Evolutionary conservation across 1,284 basidiomycete genomes (phyloP), one percentile per base, ranked within the genome.

Genomic region (Cutaneotrichosporon sp.): DNA sequence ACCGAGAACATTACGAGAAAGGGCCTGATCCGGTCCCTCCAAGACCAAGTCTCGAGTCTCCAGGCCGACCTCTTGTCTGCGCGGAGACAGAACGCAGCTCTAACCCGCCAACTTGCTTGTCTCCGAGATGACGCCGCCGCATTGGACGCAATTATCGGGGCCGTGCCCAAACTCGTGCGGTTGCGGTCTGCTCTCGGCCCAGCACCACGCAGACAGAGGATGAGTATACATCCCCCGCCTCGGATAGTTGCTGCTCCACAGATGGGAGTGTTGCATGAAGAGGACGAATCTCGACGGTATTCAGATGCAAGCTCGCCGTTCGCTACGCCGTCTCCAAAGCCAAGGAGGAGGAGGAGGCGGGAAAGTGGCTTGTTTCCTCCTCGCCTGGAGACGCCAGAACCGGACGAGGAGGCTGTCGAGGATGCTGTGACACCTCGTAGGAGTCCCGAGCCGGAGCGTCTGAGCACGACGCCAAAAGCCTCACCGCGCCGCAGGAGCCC

Each of bases 1-100:
- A 47, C 60, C 40, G 65, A 66, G 21, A 69, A 69, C 61, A 69
- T 69, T 26, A 58, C 21, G 31, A 58, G 65, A 22, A 64, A 62
- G 30, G 51, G 32, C 32, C 30, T 56, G 2, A 61, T 69, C 9
- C 60, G 60, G 9, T 22, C 49, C 8, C 58, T 69, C 13, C 60
- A 64, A 26, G 65, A 61, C 32, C 67, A 69, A 51, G 52, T 69
- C 18, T 22, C 46, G 4, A 34, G 49, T n/a, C 53, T 69, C 22
- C 65, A 69, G 51, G 62, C 34, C 36, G 67, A 68, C 55, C 51
- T 65, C 36, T 40, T 65, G 22, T 49, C 53, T n/a, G 60, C 60
- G 14, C 64, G 57, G 9, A 56, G 49, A 11, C 21, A 46, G 31
- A 67, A 67, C 32, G 38, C 50, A 26, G 51, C 47, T 2, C 56